Base-by-base conservation (phyloP, 176 grass and related monocot genomes). In the Carex cristatella region DNA sequence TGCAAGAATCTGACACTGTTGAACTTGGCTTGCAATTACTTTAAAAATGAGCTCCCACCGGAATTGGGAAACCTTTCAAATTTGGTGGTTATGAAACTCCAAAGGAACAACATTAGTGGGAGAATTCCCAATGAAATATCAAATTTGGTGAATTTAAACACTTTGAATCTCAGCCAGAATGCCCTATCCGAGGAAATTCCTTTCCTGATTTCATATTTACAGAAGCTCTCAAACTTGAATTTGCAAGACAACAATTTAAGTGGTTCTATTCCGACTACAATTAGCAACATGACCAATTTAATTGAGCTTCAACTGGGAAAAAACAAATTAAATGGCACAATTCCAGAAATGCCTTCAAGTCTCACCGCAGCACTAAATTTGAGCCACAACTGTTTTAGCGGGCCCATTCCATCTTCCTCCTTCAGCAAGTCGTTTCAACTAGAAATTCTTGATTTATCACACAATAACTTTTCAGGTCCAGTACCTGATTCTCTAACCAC, bases 371-470 rank as follows among this genome's bases (percentile, higher is more conserved):
- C 79, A 61, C 88, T 98, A 37, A 89, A 98, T 88, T 90, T 98
- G 65, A 93, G 91, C 11, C 73, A 90, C 23, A 98, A 98, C 40
- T 0, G 5, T 37, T 80, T 94, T 8, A 81, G 1, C 4, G 95
- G 95, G 0, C 2, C 8, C 59, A 86, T 98, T 84, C 91, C 18
- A 54, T 65, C 89, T 46, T 76, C 83, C 18, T 61, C 31, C 59
- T 51, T 95, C 5, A 18, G 0, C 2, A 10, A 0, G 0, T 71
- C 91, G 3, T 0, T 0, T 15, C 35, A 79, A 1, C 55, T 95
- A 57, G 88, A 98, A 80, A 37, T 92, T 42, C 89, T 98, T 89
- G 93, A 98, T 90, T 93, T 98, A 81, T 98, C 95, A 49, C 23
- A 92, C 88, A 98, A 98, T 18, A 2, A 81, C 12, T 67, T 98